Conservation (phyloP, 345 rosid genomes). For the Corymbia maculata region DNA sequence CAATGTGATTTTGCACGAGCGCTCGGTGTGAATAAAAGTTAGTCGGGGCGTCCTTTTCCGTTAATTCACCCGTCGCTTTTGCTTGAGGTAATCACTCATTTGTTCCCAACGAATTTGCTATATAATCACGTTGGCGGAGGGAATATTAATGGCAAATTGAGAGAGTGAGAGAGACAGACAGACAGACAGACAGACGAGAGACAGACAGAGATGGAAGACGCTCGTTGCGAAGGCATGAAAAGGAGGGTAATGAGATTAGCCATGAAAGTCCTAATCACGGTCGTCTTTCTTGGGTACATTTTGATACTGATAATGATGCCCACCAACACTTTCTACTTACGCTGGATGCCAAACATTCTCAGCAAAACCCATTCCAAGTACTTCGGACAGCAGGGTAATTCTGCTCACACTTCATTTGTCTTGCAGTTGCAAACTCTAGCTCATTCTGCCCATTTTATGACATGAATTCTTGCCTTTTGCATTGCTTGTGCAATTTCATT, state of each 20-base stretch:
- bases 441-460: neutral
- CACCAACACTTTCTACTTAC: constrained; percentile 12
- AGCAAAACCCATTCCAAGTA: constrained; percentile 10
- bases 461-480: neutral
- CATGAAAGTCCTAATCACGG: constrained; percentile 1
- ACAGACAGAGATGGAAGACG: neutral
- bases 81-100: neutral
- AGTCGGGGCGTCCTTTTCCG: neutral
- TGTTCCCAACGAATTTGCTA: neutral
- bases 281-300: constrained; percentile 22
- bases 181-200: neutral
- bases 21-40: no score
- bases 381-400: constrained; percentile 26
- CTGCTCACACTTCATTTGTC: neutral
- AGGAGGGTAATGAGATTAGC: neutral
- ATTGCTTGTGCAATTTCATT: neutral
- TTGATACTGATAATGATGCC: constrained; percentile 28
- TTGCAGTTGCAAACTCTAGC: neutral
- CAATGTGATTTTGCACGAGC: no score
- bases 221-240: neutral
- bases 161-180: neutral
- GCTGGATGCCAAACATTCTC: constrained; percentile 20
- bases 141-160: neutral
- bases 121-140: neutral
- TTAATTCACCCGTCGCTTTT: neutral